phyloP scores from a whole-genome alignment of 441 rosid species.

The Pelargonium australe region DNA sequence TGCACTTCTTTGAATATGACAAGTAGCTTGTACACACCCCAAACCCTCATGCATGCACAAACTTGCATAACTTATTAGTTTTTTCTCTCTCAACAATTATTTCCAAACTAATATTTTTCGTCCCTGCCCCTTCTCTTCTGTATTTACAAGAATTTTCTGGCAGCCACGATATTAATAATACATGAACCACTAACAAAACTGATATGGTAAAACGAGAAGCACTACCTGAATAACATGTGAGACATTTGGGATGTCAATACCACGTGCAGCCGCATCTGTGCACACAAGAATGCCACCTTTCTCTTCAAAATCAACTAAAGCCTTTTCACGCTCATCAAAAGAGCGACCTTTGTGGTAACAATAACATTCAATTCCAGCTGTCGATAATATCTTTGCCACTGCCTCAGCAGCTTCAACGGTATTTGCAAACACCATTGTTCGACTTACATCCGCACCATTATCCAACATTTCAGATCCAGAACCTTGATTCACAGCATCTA shows the following conservation, averaged over 20 bases:
- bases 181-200: background rate
- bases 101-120: no score
- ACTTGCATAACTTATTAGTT: no score
- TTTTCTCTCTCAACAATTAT: no score
- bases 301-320: slow-evolving; percentile 58
- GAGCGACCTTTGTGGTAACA: slow-evolving; percentile 74
- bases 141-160: no score
- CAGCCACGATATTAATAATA: no score
- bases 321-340: slow-evolving; percentile 67
- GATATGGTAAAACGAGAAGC: slow-evolving; percentile 14
- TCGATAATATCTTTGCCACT: slow-evolving; percentile 58
- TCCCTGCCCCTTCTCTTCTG: no score
- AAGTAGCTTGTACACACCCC: no score
- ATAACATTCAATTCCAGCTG: slow-evolving; percentile 68
- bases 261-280: slow-evolving; percentile 98
- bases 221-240: slow-evolving; percentile 84
- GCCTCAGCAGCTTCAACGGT: slow-evolving; percentile 89
- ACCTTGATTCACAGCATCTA: slow-evolving; percentile 60
- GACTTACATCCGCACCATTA: slow-evolving; percentile 28
- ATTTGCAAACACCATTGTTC: slow-evolving; percentile 92
- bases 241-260: slow-evolving; percentile 87
- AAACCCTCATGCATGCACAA: no score
- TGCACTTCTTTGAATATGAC: no score
- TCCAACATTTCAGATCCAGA: slow-evolving; percentile 22
- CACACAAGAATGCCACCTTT: slow-evolving; percentile 80